Evolutionary conservation across 192 early-diverging fungal genomes (phyloP), one percentile per base, ranked within the genome.

Genomic region (Tieghemiomyces parasiticus): DNA sequence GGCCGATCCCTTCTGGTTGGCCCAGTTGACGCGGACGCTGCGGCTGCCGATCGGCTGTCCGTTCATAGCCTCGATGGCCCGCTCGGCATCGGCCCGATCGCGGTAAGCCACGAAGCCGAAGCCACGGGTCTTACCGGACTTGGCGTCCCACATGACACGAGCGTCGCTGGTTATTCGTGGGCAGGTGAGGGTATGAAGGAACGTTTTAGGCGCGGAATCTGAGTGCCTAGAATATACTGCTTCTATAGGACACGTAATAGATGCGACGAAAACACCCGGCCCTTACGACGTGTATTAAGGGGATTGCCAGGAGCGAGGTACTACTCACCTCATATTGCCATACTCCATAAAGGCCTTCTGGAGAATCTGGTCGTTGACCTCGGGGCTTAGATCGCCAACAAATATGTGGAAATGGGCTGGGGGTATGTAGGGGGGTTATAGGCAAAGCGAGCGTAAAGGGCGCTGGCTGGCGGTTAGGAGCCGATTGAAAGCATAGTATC

Each of bases 61-160:
- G 67, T 92, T 93, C 92, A 93, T 93, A 30, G 80, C 70, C 32
- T 69, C 65, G 62, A 95, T 87, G 19, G 91, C 91, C 49, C 76
- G 81, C 52, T 95, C 91, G 31, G 92, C 92, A 60, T 95, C 92
- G 48, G 71, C 64, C 51, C 84, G 86, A 46, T 95, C 89, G 67
- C 85, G 78, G 72, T 89, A 95, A 24, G 89, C 82, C 47, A 92
- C 89, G 73, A 95, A 95, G 3, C 92, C 92, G 66, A 84, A 95
- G 16, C 91, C 92, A 59, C 92, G 77, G 32, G 91, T 91, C 66
- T 93, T 92, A 29, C 90, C 89, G 50, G 92, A 86, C 46, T 78
- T 73, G 59, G 75, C 66, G 65, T 95, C 92, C 88, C 91, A 91
- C 92, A 95, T 92, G 34, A 95, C 91, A 58, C 87, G 84, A 42